Percentiles rank a stretch among this genome's conserved stretches.
phyloP scores from a whole-genome alignment of 768 basidiomycete species.

The Tricholoma hemisulphureum region DNA sequence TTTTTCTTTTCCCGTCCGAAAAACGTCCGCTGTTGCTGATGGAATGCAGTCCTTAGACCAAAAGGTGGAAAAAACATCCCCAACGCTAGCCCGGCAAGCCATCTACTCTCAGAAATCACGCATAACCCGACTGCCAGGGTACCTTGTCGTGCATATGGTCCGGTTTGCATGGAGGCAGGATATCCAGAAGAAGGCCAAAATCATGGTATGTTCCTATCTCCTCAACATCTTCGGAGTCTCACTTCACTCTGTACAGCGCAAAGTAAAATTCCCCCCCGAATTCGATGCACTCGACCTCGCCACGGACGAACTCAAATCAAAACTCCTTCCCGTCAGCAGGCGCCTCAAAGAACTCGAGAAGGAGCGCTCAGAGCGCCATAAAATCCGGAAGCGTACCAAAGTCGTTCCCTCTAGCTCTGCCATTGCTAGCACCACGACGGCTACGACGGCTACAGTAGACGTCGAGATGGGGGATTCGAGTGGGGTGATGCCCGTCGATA shows the following conservation, averaged over 20 bases:
- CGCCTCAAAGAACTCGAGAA: conserved; percentile 79
- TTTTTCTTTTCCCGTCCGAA: neutral
- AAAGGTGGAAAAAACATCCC: conserved; percentile 81
- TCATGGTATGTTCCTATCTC: conserved; percentile 62
- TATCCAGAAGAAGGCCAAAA: conserved; percentile 91
- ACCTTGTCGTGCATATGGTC: conserved; percentile 91
- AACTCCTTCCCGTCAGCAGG: conserved; percentile 67
- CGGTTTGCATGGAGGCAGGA: conserved; percentile 95
- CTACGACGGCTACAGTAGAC: conserved; percentile 32
- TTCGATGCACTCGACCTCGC: conserved; percentile 82
- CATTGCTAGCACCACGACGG: conserved; percentile 17
- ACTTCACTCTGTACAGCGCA: conserved; percentile 47
- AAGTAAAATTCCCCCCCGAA: conserved; percentile 90
- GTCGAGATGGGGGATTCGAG: conserved; percentile 48
- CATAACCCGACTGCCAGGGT: conserved; percentile 78
- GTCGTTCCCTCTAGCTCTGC: conserved; percentile 23
- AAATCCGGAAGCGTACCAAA: conserved; percentile 77
- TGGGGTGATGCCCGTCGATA: conserved; percentile 16
- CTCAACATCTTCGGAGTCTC: neutral
- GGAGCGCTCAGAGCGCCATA: conserved; percentile 79
- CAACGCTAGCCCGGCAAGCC: conserved; percentile 76
- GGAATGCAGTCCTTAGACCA: conserved; percentile 72
- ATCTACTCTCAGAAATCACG: conserved; percentile 79
- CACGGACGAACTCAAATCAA: conserved; percentile 74
- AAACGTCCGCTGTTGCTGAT: neutral